Conservation (phyloP, 805 yeast genomes). For the Starmerella etchellsii region DNA sequence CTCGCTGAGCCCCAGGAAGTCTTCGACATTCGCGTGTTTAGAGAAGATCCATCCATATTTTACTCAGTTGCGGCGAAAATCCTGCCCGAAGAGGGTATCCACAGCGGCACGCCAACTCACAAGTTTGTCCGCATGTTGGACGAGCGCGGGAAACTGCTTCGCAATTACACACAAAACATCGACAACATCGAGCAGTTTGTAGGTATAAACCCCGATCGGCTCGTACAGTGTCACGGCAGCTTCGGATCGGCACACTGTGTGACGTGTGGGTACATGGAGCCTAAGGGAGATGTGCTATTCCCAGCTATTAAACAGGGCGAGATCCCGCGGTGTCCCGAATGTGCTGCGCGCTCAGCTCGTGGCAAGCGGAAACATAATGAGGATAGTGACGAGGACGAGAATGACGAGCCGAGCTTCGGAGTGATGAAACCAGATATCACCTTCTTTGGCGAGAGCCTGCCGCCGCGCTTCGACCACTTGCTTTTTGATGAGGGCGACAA, state of each 20-base stretch:
- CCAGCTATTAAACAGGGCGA: slow-evolving; percentile 44
- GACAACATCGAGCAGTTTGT: slow-evolving; percentile 77
- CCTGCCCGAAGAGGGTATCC: slow-evolving; percentile 47
- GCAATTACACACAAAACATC: slow-evolving; percentile 85
- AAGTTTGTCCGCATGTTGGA: slow-evolving; percentile 61
- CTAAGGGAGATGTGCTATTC: slow-evolving; percentile 49
- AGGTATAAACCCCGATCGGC: slow-evolving; percentile 51
- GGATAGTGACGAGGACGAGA: slow-evolving; percentile 28
- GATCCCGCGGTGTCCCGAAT: slow-evolving; percentile 61
- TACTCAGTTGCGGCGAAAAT: slow-evolving; percentile 79
- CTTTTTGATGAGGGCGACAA: slow-evolving; percentile 40
- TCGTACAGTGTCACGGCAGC: slow-evolving; percentile 87
- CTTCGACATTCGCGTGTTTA: slow-evolving; percentile 60
- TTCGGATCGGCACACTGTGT: slow-evolving; percentile 79
- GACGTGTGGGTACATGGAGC: slow-evolving; percentile 53
- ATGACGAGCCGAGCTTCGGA: slow-evolving; percentile 40
- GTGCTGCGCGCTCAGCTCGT: slow-evolving; percentile 25
- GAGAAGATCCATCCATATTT: slow-evolving; percentile 63
- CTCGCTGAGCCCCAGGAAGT: slow-evolving; percentile 83
- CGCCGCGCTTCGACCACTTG: slow-evolving; percentile 49
- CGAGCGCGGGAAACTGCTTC: slow-evolving; percentile 60
- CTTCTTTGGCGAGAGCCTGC: slow-evolving; percentile 78
- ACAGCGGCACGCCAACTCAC: slow-evolving; percentile 58
- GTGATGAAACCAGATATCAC: slow-evolving; percentile 89
- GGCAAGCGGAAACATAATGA: slow-evolving; percentile 16